These are phyloP conservation scores for Monascus ruber DNA, from an alignment of 2,329 filamentous ascomycete species.

Conservation along the genomic window DNA sequence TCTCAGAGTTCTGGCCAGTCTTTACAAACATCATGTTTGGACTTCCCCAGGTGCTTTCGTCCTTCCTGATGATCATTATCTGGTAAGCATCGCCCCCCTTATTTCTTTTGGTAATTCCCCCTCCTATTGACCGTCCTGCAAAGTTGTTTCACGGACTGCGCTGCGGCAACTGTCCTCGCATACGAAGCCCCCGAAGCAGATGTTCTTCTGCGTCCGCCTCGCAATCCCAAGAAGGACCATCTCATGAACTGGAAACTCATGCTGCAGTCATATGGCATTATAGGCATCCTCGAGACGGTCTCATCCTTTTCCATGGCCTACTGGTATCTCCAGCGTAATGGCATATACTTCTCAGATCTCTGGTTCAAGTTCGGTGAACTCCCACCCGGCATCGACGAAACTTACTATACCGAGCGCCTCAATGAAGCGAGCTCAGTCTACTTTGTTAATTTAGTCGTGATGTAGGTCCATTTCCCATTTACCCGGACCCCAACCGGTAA, in stretches of 20 bases:
- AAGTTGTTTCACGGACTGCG: no score
- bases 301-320: slow-evolving; percentile 45
- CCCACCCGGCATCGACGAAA: slow-evolving; percentile 38
- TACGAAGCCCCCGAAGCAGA: slow-evolving; percentile 47
- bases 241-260: slow-evolving; percentile 44
- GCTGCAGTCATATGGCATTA: slow-evolving; percentile 42
- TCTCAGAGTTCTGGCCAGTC: slow-evolving; percentile 49
- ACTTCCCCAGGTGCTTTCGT: slow-evolving; percentile 39
- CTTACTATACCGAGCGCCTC: slow-evolving; percentile 36
- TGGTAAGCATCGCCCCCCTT: slow-evolving; percentile 47
- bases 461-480: slow-evolving; percentile 45
- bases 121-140: no score
- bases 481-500: no score
- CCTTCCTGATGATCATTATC: slow-evolving; percentile 49
- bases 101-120: no score
- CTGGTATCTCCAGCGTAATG: slow-evolving; percentile 39
- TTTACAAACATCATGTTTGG: slow-evolving; percentile 47
- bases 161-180: slow-evolving; percentile 42
- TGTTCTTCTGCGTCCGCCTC: slow-evolving; percentile 42
- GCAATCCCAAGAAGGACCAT: slow-evolving; percentile 40
- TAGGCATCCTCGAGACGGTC: slow-evolving; percentile 41
- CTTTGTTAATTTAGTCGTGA: slow-evolving; percentile 43
- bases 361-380: slow-evolving; percentile 43
- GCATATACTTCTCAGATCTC: slow-evolving; percentile 38
- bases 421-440: slow-evolving; percentile 42